Base-by-base conservation (phyloP, 768 basidiomycete species). In the Lentinula sp. region DNA sequence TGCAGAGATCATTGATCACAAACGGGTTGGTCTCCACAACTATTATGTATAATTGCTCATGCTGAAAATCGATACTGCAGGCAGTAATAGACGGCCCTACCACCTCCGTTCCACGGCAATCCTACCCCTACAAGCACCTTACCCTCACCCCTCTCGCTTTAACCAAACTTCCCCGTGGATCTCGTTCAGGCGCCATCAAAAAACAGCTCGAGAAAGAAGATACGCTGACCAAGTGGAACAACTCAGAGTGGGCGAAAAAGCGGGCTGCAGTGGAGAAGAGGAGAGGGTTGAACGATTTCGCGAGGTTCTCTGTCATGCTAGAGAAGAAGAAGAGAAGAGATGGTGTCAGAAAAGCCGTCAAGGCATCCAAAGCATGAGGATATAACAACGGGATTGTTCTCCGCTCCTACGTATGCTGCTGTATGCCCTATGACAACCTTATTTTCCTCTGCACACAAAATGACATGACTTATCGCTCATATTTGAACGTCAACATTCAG, bases 1-100 rank as follows among this genome's bases (percentile, higher is more conserved):
- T 74, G 88, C 86, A 55, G 95, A 98, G 76, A 95, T 98, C 76
- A 95, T 98, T 65, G 97, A 98, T 85, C 96, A 98, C 84, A 96
- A 95, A 82, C 87, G 95, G 73, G 96, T 97, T 72, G 63, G 90
- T 74, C 18, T 10, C 10, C 37, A 8, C 37, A 9, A 11, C 16
- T 52, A 21, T 49, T 23, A 5, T 6, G 11, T 48, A 2, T 32
- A 32, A 40, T 45, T 37, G 18, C 21, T 55, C 39, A 55, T 16
- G 35, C 48, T 28, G n/a, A 43, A 23, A 49, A 57, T 63, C 51
- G 28, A 28, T 52, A 34, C 18, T 57, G 0, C 69, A 98, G 96
- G 96, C 95, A 37, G 85, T 99, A 72, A 86, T 98, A 70, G 96
- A 98, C 76, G 95, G 95, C 50, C 95, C 97, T 58, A 83, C 84